Percentiles rank a stretch among this genome's conserved stretches.
Evolutionary conservation across 768 basidiomycete species (phyloP).

Genomic region (Lentinus tigrinus): DNA sequence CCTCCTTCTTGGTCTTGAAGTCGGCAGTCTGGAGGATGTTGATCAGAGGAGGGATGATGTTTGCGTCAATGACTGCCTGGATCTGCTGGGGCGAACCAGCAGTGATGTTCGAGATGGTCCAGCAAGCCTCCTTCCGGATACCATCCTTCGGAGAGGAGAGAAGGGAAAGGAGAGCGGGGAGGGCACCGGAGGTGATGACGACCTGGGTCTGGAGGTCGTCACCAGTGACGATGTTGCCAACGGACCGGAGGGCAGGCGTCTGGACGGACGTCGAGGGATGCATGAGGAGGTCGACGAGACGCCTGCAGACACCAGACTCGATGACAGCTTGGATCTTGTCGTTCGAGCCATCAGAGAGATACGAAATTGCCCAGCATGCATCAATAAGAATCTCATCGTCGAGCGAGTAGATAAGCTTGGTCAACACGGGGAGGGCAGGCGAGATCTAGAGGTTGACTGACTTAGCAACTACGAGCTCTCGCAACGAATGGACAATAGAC

Average conservation of each 20-base stretch:
- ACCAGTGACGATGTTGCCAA: constrained; percentile 99
- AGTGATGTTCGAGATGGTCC: constrained; percentile 99
- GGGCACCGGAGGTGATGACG: constrained; percentile 95
- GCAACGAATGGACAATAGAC: constrained; percentile 26
- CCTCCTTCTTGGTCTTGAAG: constrained; percentile 99
- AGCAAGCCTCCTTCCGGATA: constrained; percentile 99
- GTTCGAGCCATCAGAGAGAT: constrained; percentile 97
- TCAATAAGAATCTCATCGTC: constrained; percentile 99
- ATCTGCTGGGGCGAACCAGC: constrained; percentile 97
- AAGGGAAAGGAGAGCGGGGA: constrained; percentile 89
- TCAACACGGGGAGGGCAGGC: constrained; percentile 93
- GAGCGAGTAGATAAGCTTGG: constrained; percentile 97
- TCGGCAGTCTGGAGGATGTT: constrained; percentile 97
- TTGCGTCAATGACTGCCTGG: constrained; percentile 95
- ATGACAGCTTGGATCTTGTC: constrained; percentile 99
- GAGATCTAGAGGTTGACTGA: constrained; percentile 68
- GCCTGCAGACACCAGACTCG: constrained; percentile 95
- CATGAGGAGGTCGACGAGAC: constrained; percentile 96
- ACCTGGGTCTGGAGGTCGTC: constrained; percentile 99
- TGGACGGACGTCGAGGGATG: constrained; percentile 93
- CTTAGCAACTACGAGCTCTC: constrained; percentile 13
- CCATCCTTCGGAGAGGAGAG: constrained; percentile 97
- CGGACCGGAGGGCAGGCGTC: constrained; percentile 96
- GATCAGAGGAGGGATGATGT: constrained; percentile 96
- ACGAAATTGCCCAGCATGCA: constrained; percentile 99